These are phyloP conservation scores for Phytopythium delawarense DNA, from an alignment of 352 stramenopile species.

Conservation along the genomic window DNA sequence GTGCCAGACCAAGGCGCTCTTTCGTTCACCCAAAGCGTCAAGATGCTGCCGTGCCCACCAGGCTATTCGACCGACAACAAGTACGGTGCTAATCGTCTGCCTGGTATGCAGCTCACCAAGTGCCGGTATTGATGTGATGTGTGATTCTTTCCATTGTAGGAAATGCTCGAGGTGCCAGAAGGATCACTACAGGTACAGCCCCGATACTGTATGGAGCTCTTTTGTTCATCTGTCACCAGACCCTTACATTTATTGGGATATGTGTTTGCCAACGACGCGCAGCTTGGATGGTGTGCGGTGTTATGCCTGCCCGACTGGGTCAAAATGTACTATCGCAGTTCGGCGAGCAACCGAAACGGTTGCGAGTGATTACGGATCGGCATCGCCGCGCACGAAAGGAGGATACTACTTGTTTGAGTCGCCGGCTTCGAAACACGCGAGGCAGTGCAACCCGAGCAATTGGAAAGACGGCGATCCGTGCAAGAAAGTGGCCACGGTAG, in stretches of 20 bases:
- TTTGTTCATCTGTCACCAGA: background rate
- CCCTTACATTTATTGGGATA: background rate
- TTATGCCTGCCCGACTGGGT: slow-evolving; percentile 46
- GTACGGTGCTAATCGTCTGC: slow-evolving; percentile 13
- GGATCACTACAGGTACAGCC: slow-evolving; percentile 41
- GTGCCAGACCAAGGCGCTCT: slow-evolving; percentile 27
- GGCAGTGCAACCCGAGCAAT: slow-evolving; percentile 24
- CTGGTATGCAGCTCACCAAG: no score
- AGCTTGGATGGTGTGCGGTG: slow-evolving; percentile 57
- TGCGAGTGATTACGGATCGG: slow-evolving; percentile 35
- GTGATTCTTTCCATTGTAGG: slow-evolving; percentile 15
- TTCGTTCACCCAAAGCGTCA: slow-evolving; percentile 27
- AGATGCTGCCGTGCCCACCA: slow-evolving; percentile 32
- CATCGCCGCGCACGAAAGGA: slow-evolving; percentile 45
- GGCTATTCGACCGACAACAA: slow-evolving; percentile 41
- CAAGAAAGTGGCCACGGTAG: slow-evolving; percentile 17
- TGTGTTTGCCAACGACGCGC: background rate
- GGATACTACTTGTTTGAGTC: slow-evolving; percentile 57
- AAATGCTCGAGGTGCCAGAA: slow-evolving; percentile 46
- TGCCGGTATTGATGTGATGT: background rate
- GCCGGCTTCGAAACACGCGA: slow-evolving; percentile 31
- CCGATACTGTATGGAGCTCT: background rate
- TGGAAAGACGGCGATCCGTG: slow-evolving; percentile 54
- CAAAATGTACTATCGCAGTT: slow-evolving; percentile 44
- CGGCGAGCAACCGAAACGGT: slow-evolving; percentile 49